These are phyloP conservation scores for Botrytis tulipae DNA, from an alignment of 2,329 filamentous ascomycete genomes.

Conservation along the genomic window DNA sequence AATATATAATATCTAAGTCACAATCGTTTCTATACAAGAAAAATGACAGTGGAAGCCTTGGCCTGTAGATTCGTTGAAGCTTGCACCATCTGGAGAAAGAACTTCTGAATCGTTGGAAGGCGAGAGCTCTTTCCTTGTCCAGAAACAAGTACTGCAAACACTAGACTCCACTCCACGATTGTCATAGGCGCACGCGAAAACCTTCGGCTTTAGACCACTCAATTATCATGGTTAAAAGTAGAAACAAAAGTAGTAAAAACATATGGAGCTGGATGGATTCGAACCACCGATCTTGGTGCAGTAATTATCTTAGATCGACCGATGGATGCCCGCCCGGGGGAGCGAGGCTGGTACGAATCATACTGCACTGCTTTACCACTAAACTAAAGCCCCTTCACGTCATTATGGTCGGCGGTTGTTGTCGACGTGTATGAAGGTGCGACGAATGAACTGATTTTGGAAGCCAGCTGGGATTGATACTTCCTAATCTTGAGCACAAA, in stretches of 20 bases:
- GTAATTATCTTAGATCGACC: background rate
- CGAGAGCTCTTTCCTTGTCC: background rate
- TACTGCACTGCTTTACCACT: background rate
- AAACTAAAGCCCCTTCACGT: background rate
- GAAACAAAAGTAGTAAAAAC: background rate
- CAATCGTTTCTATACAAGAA: no score
- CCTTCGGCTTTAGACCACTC: no score
- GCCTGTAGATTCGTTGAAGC: no score
- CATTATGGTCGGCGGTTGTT: fast-evolving
- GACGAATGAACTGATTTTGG: background rate
- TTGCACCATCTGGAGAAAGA: no score
- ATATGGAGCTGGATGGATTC: background rate
- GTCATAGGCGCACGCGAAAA: no score
- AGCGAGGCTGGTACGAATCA: background rate
- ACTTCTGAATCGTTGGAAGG: no score
- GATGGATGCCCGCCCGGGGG: background rate
- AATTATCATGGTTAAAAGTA: no score
- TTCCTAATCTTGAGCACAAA: no score
- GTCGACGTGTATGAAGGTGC: background rate
- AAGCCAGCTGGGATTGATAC: background rate
- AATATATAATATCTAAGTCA: no score
- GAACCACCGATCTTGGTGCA: background rate
- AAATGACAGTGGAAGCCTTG: no score
- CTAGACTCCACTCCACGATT: no score
- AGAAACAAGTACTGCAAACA: no score